Conservation (phyloP, 805 yeast genomes). For the Wickerhamomyces strasburgensis region DNA sequence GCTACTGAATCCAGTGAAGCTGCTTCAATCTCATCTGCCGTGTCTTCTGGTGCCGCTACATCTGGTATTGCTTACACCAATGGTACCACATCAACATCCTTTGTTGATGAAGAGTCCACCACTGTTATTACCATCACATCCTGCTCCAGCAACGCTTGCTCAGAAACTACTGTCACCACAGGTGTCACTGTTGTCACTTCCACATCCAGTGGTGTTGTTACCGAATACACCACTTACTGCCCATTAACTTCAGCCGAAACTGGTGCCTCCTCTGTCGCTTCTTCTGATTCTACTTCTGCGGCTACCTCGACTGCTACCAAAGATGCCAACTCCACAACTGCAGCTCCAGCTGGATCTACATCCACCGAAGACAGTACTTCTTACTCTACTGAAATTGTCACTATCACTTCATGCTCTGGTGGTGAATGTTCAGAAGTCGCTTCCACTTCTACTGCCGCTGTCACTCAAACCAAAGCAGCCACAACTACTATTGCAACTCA, state of each 20-base stretch:
- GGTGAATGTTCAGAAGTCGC: too few species aligned
- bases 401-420: too few species aligned
- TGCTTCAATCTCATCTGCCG: neutral
- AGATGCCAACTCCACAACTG: too few species aligned
- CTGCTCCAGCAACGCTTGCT: constrained; percentile 10
- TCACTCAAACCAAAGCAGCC: too few species aligned
- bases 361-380: too few species aligned
- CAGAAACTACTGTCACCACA: constrained; percentile 21
- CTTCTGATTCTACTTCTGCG: constrained; percentile 11
- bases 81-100: constrained; percentile 22
- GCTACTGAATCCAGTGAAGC: too few species aligned
- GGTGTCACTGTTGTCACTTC: constrained; percentile 25
- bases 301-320: constrained; percentile 7
- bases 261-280: constrained; percentile 3
- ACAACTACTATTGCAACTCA: constrained; percentile 3
- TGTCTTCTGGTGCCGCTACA: neutral
- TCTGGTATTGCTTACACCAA: neutral
- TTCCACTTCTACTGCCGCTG: too few species aligned
- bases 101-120: constrained; percentile 16
- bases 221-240: constrained; percentile 21
- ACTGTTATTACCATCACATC: constrained; percentile 8
- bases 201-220: constrained; percentile 24
- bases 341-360: too few species aligned
- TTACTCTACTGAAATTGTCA: too few species aligned
- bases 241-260: constrained; percentile 15